These are phyloP conservation scores for Mucor piriformis DNA, from an alignment of 371 early-diverging fungal genomes.

Conservation along the genomic window DNA sequence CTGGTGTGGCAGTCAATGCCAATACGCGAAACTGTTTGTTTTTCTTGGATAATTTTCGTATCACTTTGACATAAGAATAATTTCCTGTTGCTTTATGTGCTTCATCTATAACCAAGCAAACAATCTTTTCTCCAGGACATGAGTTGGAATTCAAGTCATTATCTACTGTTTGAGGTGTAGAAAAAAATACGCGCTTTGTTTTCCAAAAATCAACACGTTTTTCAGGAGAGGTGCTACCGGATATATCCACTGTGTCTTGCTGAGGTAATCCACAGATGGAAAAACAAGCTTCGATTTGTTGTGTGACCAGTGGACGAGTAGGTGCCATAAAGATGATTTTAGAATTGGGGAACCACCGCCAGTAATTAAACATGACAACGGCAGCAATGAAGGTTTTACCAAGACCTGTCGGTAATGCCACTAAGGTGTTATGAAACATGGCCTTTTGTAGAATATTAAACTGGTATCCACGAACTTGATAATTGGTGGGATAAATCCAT, in stretches of 20 bases:
- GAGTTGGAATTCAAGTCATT: constrained; percentile 75
- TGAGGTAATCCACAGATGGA: constrained; percentile 74
- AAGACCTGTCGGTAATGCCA: constrained; percentile 88
- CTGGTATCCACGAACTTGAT: constrained; percentile 85
- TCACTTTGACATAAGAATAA: constrained; percentile 80
- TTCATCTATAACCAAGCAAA: constrained; percentile 88
- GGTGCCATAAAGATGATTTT: constrained; percentile 93
- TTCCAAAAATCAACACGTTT: constrained; percentile 58
- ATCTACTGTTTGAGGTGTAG: constrained; percentile 89
- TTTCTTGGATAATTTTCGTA: constrained; percentile 55
- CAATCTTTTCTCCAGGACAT: constrained; percentile 61
- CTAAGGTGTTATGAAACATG: constrained; percentile 85
- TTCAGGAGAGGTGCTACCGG: constrained; percentile 67
- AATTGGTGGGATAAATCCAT: constrained; percentile 86
- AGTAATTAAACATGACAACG: constrained; percentile 93
- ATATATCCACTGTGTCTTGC: constrained; percentile 72
- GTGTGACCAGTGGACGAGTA: constrained; percentile 88
- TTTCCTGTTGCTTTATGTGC: constrained; percentile 90
- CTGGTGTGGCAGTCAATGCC: constrained; percentile 94
- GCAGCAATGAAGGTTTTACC: constrained; percentile 97
- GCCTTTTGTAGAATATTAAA: constrained; percentile 82
- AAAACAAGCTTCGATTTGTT: constrained; percentile 89
- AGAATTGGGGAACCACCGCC: constrained; percentile 91
- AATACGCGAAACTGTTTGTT: constrained; percentile 74
- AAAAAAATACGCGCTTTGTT: constrained; percentile 76